A percentile compares a stretch with the other conserved stretches of the same genome.
phyloP scores from a whole-genome alignment of 257 asterid genomes.

The Penstemon barbatus region DNA sequence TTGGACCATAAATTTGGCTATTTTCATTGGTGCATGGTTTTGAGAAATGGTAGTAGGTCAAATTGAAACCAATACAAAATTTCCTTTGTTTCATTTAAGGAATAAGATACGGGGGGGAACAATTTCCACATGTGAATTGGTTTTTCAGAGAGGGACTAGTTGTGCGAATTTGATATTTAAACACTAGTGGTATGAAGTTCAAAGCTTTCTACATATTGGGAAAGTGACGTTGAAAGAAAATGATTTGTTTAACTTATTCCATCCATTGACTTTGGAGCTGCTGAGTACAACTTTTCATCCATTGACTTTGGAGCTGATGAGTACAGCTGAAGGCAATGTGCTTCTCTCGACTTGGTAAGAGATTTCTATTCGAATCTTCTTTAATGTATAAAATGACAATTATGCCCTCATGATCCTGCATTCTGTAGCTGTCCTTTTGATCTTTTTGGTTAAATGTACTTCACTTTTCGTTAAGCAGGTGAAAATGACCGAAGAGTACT shows the following conservation, averaged over 20 bases:
- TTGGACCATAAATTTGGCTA: neutral
- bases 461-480: too few relatives aligned
- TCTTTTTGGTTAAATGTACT: too few relatives aligned
- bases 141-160: neutral
- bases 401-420: too few relatives aligned
- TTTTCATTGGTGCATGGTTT: neutral
- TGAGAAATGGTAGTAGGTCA: neutral
- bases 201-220: slow-evolving; percentile 23
- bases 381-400: too few relatives aligned
- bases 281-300: slow-evolving; percentile 12
- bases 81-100: neutral
- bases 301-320: slow-evolving; percentile 46
- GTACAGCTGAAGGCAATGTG: neutral
- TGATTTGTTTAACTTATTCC: slow-evolving; percentile 13
- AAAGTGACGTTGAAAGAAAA: slow-evolving; percentile 25
- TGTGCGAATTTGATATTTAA: slow-evolving; percentile 24
- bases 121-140: slow-evolving; percentile 4
- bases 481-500: too few relatives aligned
- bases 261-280: too few relatives aligned
- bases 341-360: too few relatives aligned
- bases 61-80: neutral
- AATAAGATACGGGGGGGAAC: neutral
- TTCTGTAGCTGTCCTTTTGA: too few relatives aligned
- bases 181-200: slow-evolving; percentile 19
- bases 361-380: too few relatives aligned